Evolutionary conservation across 345 rosid genomes (phyloP).

Genomic region (Gossypium herbaceum): DNA sequence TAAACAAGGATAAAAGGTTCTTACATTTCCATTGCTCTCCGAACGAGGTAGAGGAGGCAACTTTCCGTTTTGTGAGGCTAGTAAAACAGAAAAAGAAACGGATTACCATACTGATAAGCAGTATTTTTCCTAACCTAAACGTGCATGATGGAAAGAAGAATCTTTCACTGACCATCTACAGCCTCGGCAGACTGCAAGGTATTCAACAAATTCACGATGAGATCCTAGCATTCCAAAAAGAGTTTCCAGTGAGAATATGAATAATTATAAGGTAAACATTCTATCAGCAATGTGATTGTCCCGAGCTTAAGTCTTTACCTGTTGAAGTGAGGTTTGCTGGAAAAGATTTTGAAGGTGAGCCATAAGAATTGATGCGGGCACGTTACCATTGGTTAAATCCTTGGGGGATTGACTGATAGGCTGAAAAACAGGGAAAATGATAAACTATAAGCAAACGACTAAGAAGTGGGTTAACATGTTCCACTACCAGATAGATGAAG

Average conservation of each 20-base stretch:
- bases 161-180: conserved; percentile 55
- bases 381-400: conserved; percentile 42
- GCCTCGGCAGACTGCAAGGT: conserved; percentile 62
- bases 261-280: conserved; percentile 1
- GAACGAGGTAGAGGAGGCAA: conserved; percentile 69
- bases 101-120: neutral
- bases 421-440: conserved; percentile 32
- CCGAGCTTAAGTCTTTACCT: conserved; percentile 38
- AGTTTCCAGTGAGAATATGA: conserved; percentile 17
- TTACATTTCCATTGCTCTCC: conserved; percentile 78
- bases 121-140: conserved; percentile 3
- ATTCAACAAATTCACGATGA: conserved; percentile 57
- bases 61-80: conserved; percentile 81
- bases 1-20: conserved; percentile 19
- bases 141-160: neutral
- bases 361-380: conserved; percentile 44
- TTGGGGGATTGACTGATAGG: conserved; percentile 48
- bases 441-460: neutral
- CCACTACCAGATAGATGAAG: neutral
- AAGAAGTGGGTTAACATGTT: neutral
- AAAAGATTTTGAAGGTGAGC: conserved; percentile 86
- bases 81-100: conserved; percentile 11
- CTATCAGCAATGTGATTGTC: neutral
- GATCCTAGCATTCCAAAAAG: conserved; percentile 53
- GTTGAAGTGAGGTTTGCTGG: conserved; percentile 85